Conservation (phyloP, 148 eudicot species). For the Limonium bicolor region DNA sequence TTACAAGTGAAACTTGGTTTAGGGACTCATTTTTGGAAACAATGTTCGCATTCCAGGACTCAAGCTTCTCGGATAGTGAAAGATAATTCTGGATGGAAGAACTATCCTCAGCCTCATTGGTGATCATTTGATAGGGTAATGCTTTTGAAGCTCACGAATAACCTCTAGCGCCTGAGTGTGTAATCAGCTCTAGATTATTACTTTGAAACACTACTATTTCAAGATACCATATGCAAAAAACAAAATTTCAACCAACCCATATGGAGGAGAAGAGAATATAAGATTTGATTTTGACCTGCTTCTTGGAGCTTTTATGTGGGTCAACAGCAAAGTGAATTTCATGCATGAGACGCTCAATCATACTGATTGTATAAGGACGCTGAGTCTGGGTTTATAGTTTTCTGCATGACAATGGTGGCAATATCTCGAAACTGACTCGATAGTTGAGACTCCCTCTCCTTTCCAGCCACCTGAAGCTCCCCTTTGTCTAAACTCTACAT, state of each 20-base stretch:
- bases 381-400: constrained; percentile 79
- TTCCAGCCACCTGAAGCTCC: constrained; percentile 96
- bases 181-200: too few species aligned
- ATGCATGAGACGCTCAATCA: constrained; percentile 98
- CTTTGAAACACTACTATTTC: too few species aligned
- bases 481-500: constrained; percentile 98
- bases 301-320: constrained; percentile 81
- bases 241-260: too few species aligned
- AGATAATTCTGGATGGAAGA: constrained; percentile 26
- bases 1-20: constrained; percentile 58
- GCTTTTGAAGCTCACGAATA: constrained; percentile 79
- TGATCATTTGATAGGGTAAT: constrained; percentile 71
- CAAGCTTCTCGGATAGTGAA: constrained; percentile 51
- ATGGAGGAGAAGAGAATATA: too few species aligned
- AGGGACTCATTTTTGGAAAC: constrained; percentile 65
- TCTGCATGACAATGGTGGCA: constrained; percentile 96
- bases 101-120: constrained; percentile 72
- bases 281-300: too few species aligned
- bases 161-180: constrained; percentile 66
- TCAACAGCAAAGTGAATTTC: constrained; percentile 97
- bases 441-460: constrained; percentile 93
- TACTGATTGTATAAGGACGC: constrained; percentile 87
- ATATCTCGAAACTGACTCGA: constrained; percentile 95
- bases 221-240: too few species aligned
- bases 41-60: constrained; percentile 42